These are phyloP conservation scores for Diaporthe velutina DNA, from an alignment of 2,329 filamentous ascomycete species.

Conservation along the genomic window DNA sequence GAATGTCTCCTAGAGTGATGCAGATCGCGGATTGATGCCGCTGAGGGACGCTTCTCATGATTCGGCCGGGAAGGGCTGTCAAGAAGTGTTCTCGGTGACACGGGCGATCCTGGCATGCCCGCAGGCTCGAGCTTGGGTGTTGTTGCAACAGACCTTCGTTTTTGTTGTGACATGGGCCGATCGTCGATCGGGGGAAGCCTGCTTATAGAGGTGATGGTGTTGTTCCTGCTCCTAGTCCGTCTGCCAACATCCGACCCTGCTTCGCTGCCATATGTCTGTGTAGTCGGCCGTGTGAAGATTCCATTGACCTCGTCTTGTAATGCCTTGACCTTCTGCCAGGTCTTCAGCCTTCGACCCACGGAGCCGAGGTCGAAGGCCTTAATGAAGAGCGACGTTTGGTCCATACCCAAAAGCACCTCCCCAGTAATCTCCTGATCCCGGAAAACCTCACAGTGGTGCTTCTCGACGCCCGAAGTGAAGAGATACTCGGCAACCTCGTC, in stretches of 20 bases:
- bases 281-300: constrained; percentile 61
- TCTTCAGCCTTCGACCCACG: constrained; percentile 89
- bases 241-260: constrained; percentile 67
- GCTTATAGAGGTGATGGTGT: constrained; percentile 65
- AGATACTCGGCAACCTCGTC: constrained; percentile 90
- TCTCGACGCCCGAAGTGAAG: constrained; percentile 86
- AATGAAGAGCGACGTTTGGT: constrained; percentile 93
- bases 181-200: constrained; percentile 57
- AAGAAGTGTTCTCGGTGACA: constrained; percentile 52
- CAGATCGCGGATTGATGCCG: constrained; percentile 84
- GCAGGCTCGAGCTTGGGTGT: constrained; percentile 60
- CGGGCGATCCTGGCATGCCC: constrained; percentile 55
- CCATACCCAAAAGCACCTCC: constrained; percentile 93
- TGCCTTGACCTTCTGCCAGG: constrained; percentile 95
- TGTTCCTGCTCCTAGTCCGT: constrained; percentile 67
- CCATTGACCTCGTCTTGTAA: constrained; percentile 88
- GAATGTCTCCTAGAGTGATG: constrained; percentile 87
- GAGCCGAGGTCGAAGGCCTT: constrained; percentile 95
- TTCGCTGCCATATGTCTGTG: constrained; percentile 70
- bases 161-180: constrained; percentile 61
- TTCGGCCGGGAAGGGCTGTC: constrained; percentile 62
- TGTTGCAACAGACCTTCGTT: constrained; percentile 63
- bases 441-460: constrained; percentile 93
- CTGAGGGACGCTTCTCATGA: constrained; percentile 76
- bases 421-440: constrained; percentile 95